Percentiles rank a stretch among this genome's conserved stretches.
Conservation (phyloP, 2,329 filamentous ascomycete species). For the Metarhizium guizhouense region DNA sequence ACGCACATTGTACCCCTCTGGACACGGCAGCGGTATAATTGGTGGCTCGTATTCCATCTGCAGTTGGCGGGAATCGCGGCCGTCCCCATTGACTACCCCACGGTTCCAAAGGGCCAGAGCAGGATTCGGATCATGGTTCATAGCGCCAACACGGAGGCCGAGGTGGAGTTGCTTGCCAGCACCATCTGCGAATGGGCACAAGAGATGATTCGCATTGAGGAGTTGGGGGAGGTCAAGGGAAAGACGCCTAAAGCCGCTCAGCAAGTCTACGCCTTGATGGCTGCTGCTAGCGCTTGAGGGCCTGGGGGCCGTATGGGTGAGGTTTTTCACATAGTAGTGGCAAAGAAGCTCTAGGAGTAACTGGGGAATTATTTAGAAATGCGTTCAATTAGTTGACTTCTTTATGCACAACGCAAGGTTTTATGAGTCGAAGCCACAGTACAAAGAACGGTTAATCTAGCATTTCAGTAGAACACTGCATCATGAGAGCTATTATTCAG, state of each 20-base stretch:
- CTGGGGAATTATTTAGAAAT: no score
- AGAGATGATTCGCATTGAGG: constrained; percentile 11
- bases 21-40: constrained; percentile 15
- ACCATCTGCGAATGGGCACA: constrained; percentile 6
- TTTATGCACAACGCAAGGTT: no score
- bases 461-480: no score
- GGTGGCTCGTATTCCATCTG: constrained; percentile 17
- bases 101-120: constrained; percentile 27
- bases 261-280: background rate
- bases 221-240: background rate
- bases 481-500: no score
- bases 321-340: no score
- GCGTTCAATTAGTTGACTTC: no score
- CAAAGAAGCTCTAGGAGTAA: no score
- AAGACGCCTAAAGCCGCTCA: background rate
- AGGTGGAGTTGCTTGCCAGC: constrained; percentile 17
- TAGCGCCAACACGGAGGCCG: constrained; percentile 26
- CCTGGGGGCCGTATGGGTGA: no score
- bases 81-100: constrained; percentile 26
- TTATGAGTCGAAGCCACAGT: no score
- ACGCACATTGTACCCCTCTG: constrained; percentile 21
- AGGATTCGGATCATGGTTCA: constrained; percentile 31
- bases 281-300: no score
- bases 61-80: constrained; percentile 8
- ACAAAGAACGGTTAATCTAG: no score